phyloP scores from a whole-genome alignment of 2,329 filamentous ascomycete species.

The Dactylellina haptotyla region DNA sequence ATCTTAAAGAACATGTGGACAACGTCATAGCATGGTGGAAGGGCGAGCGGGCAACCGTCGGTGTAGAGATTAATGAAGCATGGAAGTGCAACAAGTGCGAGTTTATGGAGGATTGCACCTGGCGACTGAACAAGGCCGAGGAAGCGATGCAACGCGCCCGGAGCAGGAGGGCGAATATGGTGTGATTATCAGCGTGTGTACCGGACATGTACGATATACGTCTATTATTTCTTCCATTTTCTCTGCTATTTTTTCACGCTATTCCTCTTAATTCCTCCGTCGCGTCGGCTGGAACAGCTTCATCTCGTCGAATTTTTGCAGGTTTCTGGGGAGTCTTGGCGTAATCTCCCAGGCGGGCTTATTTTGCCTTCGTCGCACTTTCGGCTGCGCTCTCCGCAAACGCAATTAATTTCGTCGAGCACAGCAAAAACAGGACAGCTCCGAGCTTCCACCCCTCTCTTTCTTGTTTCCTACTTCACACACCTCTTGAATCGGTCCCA shows the following conservation, averaged over 20 bases:
- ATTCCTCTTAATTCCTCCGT: not conserved
- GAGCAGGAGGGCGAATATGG: conserved; percentile 55
- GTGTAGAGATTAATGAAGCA: conserved; percentile 83
- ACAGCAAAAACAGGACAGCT: not conserved
- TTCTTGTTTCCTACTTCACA: conserved; percentile 11
- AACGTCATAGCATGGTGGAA: conserved; percentile 88
- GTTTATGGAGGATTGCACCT: conserved; percentile 80
- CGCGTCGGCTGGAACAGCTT: not conserved
- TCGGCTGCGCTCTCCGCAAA: conserved; percentile 37
- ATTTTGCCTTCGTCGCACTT: conserved; percentile 32
- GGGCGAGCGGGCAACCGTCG: conserved; percentile 75
- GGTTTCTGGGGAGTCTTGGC: conserved; percentile 11
- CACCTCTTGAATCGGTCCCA: conserved; percentile 17
- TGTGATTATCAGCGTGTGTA: conserved; percentile 10
- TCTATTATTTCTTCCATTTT: too few relatives aligned
- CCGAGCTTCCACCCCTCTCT: not conserved
- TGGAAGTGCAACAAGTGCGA: conserved; percentile 87
- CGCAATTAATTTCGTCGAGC: not conserved
- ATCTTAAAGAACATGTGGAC: conserved; percentile 73
- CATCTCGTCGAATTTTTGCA: not conserved
- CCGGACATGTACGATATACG: too few relatives aligned
- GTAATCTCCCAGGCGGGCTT: conserved; percentile 12
- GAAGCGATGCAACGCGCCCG: conserved; percentile 64
- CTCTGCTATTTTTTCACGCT: not conserved
- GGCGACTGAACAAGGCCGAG: conserved; percentile 76